Base-by-base conservation (phyloP, 805 yeast genomes). In the Starmerella ratchasimensis region DNA sequence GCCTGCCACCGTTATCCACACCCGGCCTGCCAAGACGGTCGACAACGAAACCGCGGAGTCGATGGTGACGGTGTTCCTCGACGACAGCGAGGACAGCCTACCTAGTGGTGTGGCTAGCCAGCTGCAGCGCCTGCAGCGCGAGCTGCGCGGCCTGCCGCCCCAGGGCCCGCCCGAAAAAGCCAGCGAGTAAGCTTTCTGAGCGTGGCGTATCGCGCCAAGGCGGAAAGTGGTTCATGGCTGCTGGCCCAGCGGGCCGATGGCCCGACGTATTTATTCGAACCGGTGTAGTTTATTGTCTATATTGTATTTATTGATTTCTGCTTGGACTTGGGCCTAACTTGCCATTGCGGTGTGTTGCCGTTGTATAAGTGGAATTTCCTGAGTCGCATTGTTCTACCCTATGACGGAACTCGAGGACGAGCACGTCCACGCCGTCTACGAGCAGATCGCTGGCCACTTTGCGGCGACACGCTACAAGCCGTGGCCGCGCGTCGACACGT, bases 391-490 rank as follows among this genome's bases (percentile, higher is more conserved):
- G n/a, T n/a, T n/a, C n/a, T n/a, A n/a, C n/a, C n/a, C n/a, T n/a
- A 24, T 14, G 27, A 11, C 24, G 4, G 4, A 8, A 5, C 20
- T 74, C 55, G 98, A 90, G 53, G 72, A 76, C 33, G 67, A 68
- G 35, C 46, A 46, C 29, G 98, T 90, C 1, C 98, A 90, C 57
- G 70, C 71, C n/a, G 94, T 90, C 9, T 90, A 90, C 62, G 81
- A 90, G 53, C 80, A 80, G 42, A 90, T 90, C 21, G 97, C 98
- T 0, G 49, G 76, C 8, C 98, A 90, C 56, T 90, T 90, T 57
- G 86, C 97, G 2, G 78, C 78, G 48, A 90, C 98, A 0, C 60
- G 98, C 33, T 90, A 86, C 60, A 88, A 80, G 62, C 96, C 97
- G 20, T 90, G 98, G 98, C 97, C 97, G 6, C 74, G 84, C 16